A percentile compares a stretch with the other conserved stretches of the same genome.
phyloP scores from a whole-genome alignment of 306 rosid species.

The Heteromeles arbutifolia region DNA sequence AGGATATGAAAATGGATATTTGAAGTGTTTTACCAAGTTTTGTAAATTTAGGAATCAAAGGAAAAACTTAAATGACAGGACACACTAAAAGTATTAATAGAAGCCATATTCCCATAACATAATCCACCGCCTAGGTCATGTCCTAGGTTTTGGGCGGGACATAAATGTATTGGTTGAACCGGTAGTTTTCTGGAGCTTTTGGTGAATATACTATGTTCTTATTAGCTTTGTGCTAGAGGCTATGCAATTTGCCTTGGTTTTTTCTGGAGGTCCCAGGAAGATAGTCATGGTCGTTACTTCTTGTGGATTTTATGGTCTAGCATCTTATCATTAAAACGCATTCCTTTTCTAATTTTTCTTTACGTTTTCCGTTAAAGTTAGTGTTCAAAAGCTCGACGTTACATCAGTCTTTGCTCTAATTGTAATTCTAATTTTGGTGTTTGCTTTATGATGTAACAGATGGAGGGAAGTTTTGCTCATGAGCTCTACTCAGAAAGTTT shows the following conservation, averaged over 20 bases:
- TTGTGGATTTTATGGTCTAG: background rate
- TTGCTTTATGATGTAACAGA: conserved; percentile 28
- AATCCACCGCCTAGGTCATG: background rate
- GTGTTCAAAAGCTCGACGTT: background rate
- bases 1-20: background rate
- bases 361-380: background rate
- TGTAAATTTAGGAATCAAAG: background rate
- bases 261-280: background rate
- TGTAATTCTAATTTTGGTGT: background rate
- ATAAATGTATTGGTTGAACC: background rate
- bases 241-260: background rate
- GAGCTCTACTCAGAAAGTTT: conserved; percentile 70
- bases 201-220: background rate
- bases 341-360: background rate
- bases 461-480: conserved; percentile 61
- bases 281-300: background rate
- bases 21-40: background rate
- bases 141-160: background rate
- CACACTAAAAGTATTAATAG: background rate
- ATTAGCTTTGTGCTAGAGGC: background rate
- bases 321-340: background rate
- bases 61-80: background rate
- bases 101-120: background rate
- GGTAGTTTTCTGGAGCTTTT: background rate
- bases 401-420: background rate